phyloP scores from a whole-genome alignment of 2,329 filamentous ascomycete genomes.

The Chalaropsis thielavioides region DNA sequence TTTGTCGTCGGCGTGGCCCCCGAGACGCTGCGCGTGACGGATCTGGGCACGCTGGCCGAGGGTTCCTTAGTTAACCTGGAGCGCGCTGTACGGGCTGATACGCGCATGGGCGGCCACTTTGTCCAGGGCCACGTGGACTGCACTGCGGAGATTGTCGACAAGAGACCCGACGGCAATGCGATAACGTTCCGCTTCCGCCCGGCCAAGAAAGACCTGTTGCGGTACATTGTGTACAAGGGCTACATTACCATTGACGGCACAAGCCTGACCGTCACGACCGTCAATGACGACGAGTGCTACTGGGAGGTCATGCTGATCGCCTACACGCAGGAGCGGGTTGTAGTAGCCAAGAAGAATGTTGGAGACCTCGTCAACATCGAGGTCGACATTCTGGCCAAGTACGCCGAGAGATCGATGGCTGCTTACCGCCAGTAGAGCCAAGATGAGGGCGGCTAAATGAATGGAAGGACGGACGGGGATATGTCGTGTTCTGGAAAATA shows the following conservation, averaged over 20 bases:
- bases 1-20: constrained; percentile 94
- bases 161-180: constrained; percentile 75
- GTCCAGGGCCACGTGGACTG: constrained; percentile 97
- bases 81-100: constrained; percentile 76
- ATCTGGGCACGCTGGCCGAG: constrained; percentile 60
- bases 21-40: constrained; percentile 89
- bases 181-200: constrained; percentile 74
- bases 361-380: constrained; percentile 84
- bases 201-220: constrained; percentile 50
- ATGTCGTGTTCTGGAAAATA: background rate
- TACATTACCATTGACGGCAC: constrained; percentile 90
- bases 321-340: constrained; percentile 88
- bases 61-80: constrained; percentile 76
- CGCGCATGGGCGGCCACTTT: constrained; percentile 95
- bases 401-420: constrained; percentile 76
- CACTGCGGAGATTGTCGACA: constrained; percentile 57
- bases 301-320: constrained; percentile 97
- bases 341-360: constrained; percentile 60
- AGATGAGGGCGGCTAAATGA: background rate
- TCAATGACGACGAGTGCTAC: constrained; percentile 64
- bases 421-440: constrained; percentile 38
- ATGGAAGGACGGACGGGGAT: background rate
- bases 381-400: constrained; percentile 78
- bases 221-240: constrained; percentile 91
- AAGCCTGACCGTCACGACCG: constrained; percentile 79